These are phyloP conservation scores for Yamadazyma spencermartinsiae DNA, from an alignment of 1,139 yeast species.

Conservation along the genomic window DNA sequence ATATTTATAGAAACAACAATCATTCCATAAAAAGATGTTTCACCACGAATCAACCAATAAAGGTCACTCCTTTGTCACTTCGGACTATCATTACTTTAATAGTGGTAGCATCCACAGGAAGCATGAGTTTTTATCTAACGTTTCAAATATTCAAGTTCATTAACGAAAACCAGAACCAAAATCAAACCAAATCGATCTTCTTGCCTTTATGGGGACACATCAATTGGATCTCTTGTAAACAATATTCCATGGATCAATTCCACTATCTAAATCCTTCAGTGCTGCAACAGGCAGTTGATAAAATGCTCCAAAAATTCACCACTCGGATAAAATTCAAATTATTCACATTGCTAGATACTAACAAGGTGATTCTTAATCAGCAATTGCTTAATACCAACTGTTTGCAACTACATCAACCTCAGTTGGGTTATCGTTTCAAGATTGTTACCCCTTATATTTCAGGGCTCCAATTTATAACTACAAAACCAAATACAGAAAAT, in stretches of 20 bases:
- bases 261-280: background rate
- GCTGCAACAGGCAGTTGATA: background rate
- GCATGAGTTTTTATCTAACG: slow-evolving; percentile 16
- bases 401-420: slow-evolving; percentile 8
- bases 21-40: background rate
- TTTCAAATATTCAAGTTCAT: slow-evolving; percentile 14
- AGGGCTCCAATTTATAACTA: slow-evolving; percentile 10
- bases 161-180: slow-evolving; percentile 6
- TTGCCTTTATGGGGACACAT: slow-evolving; percentile 17
- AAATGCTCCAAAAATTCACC: slow-evolving; percentile 4
- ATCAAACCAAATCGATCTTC: slow-evolving; percentile 12
- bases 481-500: background rate
- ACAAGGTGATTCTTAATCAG: slow-evolving; percentile 11
- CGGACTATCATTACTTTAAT: slow-evolving; percentile 15
- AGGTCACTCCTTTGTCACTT: slow-evolving; percentile 12
- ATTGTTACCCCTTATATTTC: slow-evolving; percentile 15
- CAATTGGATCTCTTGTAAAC: slow-evolving; percentile 8
- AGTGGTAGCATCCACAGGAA: slow-evolving; percentile 13
- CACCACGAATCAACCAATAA: slow-evolving; percentile 2
- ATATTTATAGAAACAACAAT: no score
- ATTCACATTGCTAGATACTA: slow-evolving; percentile 8
- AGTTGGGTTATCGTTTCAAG: slow-evolving; percentile 8
- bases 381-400: slow-evolving; percentile 12
- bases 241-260: slow-evolving; percentile 1
- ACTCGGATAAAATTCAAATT: slow-evolving; percentile 15